A percentile compares a stretch with the other conserved stretches of the same genome.
phyloP scores from a whole-genome alignment of 2,329 filamentous ascomycete species.

The Arthrobotrys iridis region DNA sequence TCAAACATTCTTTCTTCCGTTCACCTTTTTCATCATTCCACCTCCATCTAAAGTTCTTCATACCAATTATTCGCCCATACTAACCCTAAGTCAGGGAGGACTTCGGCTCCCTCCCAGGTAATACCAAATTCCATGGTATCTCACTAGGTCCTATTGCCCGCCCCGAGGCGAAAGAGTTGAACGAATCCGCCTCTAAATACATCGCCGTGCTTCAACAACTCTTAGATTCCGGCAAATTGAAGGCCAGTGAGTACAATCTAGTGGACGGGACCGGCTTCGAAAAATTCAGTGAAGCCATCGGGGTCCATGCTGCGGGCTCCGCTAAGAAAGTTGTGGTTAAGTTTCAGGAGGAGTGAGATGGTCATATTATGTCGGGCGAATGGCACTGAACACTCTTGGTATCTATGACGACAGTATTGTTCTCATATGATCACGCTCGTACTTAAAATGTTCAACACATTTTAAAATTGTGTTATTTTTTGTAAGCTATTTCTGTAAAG shows the following conservation, averaged over 20 bases:
- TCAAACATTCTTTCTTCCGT: too few species aligned
- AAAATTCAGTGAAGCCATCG: slow-evolving; percentile 24
- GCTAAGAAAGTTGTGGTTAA: slow-evolving; percentile 46
- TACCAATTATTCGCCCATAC: background rate
- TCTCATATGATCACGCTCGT: background rate
- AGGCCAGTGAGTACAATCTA: slow-evolving; percentile 6
- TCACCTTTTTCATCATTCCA: background rate
- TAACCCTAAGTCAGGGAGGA: too few species aligned
- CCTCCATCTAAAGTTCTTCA: background rate
- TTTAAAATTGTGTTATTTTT: slow-evolving; percentile 16
- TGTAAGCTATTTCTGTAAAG: background rate
- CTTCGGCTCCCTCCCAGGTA: slow-evolving; percentile 33
- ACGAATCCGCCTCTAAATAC: slow-evolving; percentile 17
- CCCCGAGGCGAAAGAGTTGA: slow-evolving; percentile 18
- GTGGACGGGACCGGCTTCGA: slow-evolving; percentile 32
- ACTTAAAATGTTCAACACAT: slow-evolving; percentile 31
- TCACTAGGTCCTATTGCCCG: slow-evolving; percentile 25
- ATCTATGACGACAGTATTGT: background rate
- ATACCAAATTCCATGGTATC: slow-evolving; percentile 18
- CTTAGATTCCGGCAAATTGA: slow-evolving; percentile 19
- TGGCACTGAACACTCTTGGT: background rate
- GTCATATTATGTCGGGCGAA: background rate
- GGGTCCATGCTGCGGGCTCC: background rate
- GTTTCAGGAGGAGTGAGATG: slow-evolving; percentile 38
- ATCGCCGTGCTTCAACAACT: background rate